Conservation (phyloP, 345 rosid genomes). For the Anacardium occidentale region DNA sequence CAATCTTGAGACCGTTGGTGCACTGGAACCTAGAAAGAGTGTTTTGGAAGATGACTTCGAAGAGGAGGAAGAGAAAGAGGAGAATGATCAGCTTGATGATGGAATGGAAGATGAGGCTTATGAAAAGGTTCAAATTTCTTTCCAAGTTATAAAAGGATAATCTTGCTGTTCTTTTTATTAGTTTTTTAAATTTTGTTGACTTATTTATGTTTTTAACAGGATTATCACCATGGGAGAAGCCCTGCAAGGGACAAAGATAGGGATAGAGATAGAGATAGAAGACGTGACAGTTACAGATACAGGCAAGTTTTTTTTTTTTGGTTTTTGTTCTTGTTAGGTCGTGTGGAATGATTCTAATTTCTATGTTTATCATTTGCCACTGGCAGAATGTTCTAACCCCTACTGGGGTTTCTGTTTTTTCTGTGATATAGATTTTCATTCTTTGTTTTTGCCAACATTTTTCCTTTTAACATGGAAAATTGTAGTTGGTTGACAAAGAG, state of each 20-base stretch:
- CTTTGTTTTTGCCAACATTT: background rate
- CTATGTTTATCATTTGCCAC: background rate
- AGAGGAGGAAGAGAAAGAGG: slow-evolving; percentile 96
- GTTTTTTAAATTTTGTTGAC: background rate
- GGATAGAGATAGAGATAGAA: slow-evolving; percentile 76
- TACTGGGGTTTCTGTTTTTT: background rate
- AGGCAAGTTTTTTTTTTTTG: slow-evolving; percentile 40
- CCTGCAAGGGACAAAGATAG: slow-evolving; percentile 82
- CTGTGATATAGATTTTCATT: background rate
- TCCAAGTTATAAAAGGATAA: background rate
- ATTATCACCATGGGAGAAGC: slow-evolving; percentile 67
- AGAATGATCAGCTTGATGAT: slow-evolving; percentile 59
- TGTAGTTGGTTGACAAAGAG: no score
- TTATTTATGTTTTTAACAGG: slow-evolving; percentile 43
- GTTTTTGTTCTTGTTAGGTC: background rate
- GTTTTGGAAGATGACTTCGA: slow-evolving; percentile 96
- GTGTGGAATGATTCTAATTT: background rate
- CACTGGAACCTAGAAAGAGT: slow-evolving; percentile 78
- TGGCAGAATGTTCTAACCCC: background rate
- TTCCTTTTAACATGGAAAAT: background rate
- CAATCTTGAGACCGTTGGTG: slow-evolving; percentile 73
- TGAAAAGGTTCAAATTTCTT: slow-evolving; percentile 52
- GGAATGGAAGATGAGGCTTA: slow-evolving; percentile 49
- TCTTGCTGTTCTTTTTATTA: background rate
- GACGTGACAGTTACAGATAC: slow-evolving; percentile 65